Base-by-base conservation (phyloP, 345 rosid species). In the Triadica sebifera region DNA sequence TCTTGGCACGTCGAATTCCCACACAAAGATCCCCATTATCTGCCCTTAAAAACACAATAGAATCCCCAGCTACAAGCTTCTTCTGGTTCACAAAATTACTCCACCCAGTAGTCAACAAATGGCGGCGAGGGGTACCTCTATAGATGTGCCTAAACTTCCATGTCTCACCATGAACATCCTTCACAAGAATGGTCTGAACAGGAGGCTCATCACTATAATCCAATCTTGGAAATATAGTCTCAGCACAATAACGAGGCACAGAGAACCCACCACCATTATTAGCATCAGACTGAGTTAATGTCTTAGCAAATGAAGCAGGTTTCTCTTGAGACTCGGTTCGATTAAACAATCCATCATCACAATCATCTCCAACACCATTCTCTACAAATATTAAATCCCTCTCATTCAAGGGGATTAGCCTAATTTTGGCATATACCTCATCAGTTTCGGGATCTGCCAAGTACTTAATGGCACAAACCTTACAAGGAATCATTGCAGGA, bases 241-340 rank as follows among this genome's bases (percentile, higher is more conserved):
- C 98, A 0, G 99, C 99, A n/a, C 99, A 95, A 74, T 95, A 95
- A 10, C 99, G 89, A 0, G 99, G 99, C 50, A 95, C 99, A 5
- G 99, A 95, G 86, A 95, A 95, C 3, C 99, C 99, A 0, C 99
- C 99, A 15, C 99, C 99, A 25, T 95, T 95, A 64, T 95, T 95
- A 68, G 99, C 99, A 78, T 95, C 99, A 13, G 99, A 95, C 37
- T 95, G 96, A 52, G 98, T 95, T 74, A 95, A 73, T 24, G 98
- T 91, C 90, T 95, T 95, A 2, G 99, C 98, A 79, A 94, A 94
- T 2, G 97, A 94, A 38, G 93, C 87, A 37, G 92, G 85, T 81
- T 93, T 91, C 75, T 90, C 97, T 50, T 61, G 79, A 51, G 83
- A 80, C 65, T 88, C 87, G 60, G 37, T 67, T 12, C 81, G 83